Evolutionary conservation across 148 eudicot genomes (phyloP).

Genomic region (Linanthus parryae): DNA sequence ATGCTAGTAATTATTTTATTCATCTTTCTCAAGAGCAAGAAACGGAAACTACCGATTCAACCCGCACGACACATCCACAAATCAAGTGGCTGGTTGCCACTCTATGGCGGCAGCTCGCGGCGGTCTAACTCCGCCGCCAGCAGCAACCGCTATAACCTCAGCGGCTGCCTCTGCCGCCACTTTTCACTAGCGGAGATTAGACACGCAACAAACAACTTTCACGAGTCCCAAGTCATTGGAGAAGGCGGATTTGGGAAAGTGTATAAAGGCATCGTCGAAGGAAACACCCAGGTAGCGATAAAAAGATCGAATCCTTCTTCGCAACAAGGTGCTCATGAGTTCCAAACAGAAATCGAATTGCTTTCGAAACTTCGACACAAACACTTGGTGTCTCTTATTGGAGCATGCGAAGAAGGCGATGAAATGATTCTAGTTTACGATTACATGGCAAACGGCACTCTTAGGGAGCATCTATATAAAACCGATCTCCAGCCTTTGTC

Average conservation of each 20-base stretch:
- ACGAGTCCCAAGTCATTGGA: constrained; percentile 30
- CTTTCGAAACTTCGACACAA: constrained; percentile 33
- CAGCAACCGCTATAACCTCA: constrained; percentile 11
- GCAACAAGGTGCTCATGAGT: constrained; percentile 34
- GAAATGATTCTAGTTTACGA: constrained; percentile 44
- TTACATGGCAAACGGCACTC: constrained; percentile 37
- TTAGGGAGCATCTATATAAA: constrained; percentile 31
- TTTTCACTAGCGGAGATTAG: constrained; percentile 27
- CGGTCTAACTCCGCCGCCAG: constrained; percentile 15
- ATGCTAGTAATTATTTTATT: constrained; percentile 4
- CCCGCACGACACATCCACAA: background rate
- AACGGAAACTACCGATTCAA: background rate
- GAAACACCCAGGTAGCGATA: constrained; percentile 24
- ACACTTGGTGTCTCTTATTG: constrained; percentile 34
- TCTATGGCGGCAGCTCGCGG: constrained; percentile 19
- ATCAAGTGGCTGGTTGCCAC: constrained; percentile 19
- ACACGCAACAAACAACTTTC: constrained; percentile 25
- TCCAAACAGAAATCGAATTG: constrained; percentile 34
- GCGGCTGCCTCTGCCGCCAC: constrained; percentile 25
- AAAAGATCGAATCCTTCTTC: constrained; percentile 38
- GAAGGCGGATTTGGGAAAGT: constrained; percentile 43
- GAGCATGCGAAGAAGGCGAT: constrained; percentile 31
- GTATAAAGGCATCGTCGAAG: constrained; percentile 21
- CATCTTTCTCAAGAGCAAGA: background rate
- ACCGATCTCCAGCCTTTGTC: constrained; percentile 9